These are phyloP conservation scores for Xerophyta viscosa DNA, from an alignment of 106 monocot species.

Conservation along the genomic window DNA sequence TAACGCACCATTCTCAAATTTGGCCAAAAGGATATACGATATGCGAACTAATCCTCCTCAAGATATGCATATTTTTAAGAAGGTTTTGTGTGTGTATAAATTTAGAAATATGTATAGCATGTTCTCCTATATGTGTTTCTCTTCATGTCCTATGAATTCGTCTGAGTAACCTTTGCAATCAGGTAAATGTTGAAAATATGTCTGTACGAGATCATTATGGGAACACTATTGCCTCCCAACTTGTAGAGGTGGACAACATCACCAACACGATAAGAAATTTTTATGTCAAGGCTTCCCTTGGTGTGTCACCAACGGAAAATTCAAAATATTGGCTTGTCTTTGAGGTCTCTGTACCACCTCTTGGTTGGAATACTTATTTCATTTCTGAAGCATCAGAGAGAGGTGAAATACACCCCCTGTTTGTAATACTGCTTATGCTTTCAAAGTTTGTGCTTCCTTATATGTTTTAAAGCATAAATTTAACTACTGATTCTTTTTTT, in stretches of 20 bases:
- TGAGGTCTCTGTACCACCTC: conserved; percentile 48
- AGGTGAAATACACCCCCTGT: too few relatives aligned
- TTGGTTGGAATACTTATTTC: conserved; percentile 76
- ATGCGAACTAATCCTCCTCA: too few relatives aligned
- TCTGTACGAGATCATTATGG: conserved; percentile 55
- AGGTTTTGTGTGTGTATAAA: too few relatives aligned
- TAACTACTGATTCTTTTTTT: background rate
- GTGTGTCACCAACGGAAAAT: conserved; percentile 29
- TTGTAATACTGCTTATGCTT: too few relatives aligned
- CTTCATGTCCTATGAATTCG: too few relatives aligned
- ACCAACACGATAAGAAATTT: conserved; percentile 40
- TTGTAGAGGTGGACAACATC: conserved; percentile 51
- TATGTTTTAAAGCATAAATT: too few relatives aligned
- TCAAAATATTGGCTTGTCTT: conserved; percentile 74
- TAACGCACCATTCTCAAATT: too few relatives aligned
- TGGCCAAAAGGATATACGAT: too few relatives aligned
- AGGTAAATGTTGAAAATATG: conserved; percentile 54
- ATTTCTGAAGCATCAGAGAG: conserved; percentile 31
- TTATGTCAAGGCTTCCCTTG: conserved; percentile 69
- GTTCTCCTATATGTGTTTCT: too few relatives aligned
- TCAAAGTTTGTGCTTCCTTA: too few relatives aligned
- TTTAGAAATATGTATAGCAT: too few relatives aligned
- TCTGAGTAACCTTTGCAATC: conserved; percentile 5
- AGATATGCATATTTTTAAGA: too few relatives aligned
- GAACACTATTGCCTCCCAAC: conserved; percentile 37